Percentiles rank a stretch among this genome's conserved stretches.
Evolutionary conservation across 345 rosid species (phyloP).

Genomic region (Euclidium syriacum): DNA sequence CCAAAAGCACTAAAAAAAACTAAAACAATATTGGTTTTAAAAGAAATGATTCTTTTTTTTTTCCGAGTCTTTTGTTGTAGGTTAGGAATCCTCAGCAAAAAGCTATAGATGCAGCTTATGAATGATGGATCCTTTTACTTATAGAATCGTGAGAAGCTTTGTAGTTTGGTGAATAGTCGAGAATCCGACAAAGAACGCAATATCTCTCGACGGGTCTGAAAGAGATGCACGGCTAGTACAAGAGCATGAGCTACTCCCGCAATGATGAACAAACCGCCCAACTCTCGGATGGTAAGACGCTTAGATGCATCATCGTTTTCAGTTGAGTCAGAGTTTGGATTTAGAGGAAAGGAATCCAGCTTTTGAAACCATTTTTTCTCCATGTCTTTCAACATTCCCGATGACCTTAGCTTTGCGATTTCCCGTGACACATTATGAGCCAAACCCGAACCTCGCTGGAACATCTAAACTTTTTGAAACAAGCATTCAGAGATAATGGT

Average conservation of each 20-base stretch:
- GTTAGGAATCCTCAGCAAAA: background rate
- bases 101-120: background rate
- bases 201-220: conserved; percentile 10
- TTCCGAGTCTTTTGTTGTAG: no score
- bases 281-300: conserved; percentile 7
- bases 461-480: conserved; percentile 4
- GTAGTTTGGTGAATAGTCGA: conserved; percentile 1
- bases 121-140: background rate
- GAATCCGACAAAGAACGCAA: no score
- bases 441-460: conserved; percentile 23
- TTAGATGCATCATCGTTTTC: background rate
- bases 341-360: conserved; percentile 1
- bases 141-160: conserved; percentile 4
- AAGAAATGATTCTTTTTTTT: no score
- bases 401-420: conserved; percentile 20
- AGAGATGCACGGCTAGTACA: conserved; percentile 3
- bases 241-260: conserved; percentile 20
- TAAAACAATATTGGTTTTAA: no score
- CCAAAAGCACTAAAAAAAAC: no score
- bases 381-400: conserved; percentile 15
- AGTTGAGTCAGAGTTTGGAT: background rate
- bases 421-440: conserved; percentile 16
- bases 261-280: conserved; percentile 25
- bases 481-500: background rate
- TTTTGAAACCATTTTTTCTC: conserved; percentile 26